Evolutionary conservation across 345 rosid species (phyloP), one percentile per base, ranked within the genome.

Genomic region (Gossypium ekmanianum): DNA sequence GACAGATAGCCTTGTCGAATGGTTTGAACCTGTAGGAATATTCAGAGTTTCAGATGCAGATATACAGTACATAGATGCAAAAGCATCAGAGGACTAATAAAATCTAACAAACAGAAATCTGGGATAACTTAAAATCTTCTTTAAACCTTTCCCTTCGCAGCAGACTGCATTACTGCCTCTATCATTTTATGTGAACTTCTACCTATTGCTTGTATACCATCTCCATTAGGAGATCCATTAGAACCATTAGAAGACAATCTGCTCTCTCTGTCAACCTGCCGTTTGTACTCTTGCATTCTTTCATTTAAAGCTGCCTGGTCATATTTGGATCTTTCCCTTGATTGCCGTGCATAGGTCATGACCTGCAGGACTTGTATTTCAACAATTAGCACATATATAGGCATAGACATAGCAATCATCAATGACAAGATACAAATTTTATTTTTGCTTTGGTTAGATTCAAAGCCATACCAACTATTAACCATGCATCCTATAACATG

Each of bases 101-200:
- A 13, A 27, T 24, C 16, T n/a, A 55, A 66, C 22, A 76, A 50
- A 63, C 52, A 75, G 51, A 81, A 48, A 13, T 73, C 59, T 16
- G n/a, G 17, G 50, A 67, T 70, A 63, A 50, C 73, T 73, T 48
- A 61, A 76, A 76, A 72, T 62, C 24, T 48, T 56, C 71, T 66
- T 52, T 43, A 39, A 74, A 92, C 99, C 99, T 96, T 96, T 81
- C 99, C 99, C 87, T 87, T 92, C 43, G 91, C 89, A 44, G 98
- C 97, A 77, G 99, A 92, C 86, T 96, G 97, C 99, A 96, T 93
- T 63, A 93, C 97, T 12, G 95, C 97, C 77, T 93, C 98, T 69
- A 96, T 96, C 97, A 96, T 92, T 83, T 96, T 96, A 86, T 96
- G 97, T 10, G 99, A 96, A 85, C 98, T 92, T 86, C 98, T 87